Evolutionary conservation across 1,284 basidiomycete species (phyloP).

Genomic region (Coniferiporia sulphurascens): DNA sequence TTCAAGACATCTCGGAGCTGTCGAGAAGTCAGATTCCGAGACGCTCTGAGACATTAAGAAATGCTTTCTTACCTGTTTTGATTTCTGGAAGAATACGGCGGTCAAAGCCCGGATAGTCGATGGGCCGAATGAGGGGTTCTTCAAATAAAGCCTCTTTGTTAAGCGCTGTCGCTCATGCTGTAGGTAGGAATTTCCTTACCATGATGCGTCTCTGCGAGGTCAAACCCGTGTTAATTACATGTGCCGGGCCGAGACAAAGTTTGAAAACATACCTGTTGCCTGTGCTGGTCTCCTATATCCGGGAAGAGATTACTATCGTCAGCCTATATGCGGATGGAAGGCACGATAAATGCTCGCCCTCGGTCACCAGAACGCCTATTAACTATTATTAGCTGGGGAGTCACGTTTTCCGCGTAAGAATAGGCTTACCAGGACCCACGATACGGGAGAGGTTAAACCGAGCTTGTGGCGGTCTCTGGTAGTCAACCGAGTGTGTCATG

Average conservation of each 20-base stretch:
- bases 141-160: not conserved
- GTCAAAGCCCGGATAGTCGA: conserved; percentile 19
- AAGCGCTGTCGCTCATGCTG: not conserved
- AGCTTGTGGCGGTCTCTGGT: conserved; percentile 39
- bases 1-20: conserved; percentile 18
- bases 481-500: conserved; percentile 40
- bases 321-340: not conserved
- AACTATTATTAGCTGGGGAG: not conserved
- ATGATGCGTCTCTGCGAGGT: conserved; percentile 14
- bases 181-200: not conserved
- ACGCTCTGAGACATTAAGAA: not conserved
- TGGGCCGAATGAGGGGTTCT: conserved; percentile 22
- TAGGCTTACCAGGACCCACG: conserved; percentile 39
- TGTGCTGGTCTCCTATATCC: conserved; percentile 13
- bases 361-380: conserved; percentile 16
- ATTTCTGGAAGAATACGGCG: conserved; percentile 21
- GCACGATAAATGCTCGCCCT: conserved; percentile 3
- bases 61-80: conserved; percentile 13
- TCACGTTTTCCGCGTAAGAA: not conserved
- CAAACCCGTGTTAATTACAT: not conserved
- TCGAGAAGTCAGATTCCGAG: not conserved
- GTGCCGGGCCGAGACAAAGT: not conserved
- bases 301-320: not conserved
- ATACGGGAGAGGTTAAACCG: conserved; percentile 36
- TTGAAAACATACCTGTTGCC: conserved; percentile 10